Conservation (phyloP, 129 eudicot genomes). For the Solidago caesia region DNA sequence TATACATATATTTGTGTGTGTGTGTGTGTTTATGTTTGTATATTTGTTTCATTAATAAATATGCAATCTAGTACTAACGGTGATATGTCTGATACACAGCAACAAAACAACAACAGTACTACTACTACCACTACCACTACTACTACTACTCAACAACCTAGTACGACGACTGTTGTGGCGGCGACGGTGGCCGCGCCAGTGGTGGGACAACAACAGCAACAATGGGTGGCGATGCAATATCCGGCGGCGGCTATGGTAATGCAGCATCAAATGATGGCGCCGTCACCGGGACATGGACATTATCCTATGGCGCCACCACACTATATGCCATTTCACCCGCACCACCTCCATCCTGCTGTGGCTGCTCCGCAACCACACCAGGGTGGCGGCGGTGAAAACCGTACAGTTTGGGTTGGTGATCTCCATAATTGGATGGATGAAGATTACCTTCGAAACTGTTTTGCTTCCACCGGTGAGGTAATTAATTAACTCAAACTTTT, state of each 20-base stretch:
- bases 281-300: conserved; percentile 70
- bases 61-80: neutral
- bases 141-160: conserved; percentile 10
- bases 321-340: conserved; percentile 77
- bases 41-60: too few species aligned
- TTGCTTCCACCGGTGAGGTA: conserved; percentile 84
- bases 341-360: conserved; percentile 44
- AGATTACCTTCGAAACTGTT: conserved; percentile 80
- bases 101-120: conserved; percentile 1
- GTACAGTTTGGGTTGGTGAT: conserved; percentile 94
- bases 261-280: conserved; percentile 85
- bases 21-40: too few species aligned
- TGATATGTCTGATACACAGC: conserved; percentile 36
- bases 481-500: neutral
- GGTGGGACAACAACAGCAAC: conserved; percentile 49
- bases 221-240: conserved; percentile 83
- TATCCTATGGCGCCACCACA: conserved; percentile 63
- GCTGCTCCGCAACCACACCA: conserved; percentile 34
- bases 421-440: conserved; percentile 94
- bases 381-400: conserved; percentile 57
- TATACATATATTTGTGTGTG: too few species aligned
- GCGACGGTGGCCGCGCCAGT: conserved; percentile 21
- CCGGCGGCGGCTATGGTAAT: conserved; percentile 84
- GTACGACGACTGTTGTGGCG: conserved; percentile 13
- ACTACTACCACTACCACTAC: too few species aligned